Percentiles rank a stretch among this genome's conserved stretches.
phyloP scores from a whole-genome alignment of 2,329 filamentous ascomycete genomes.

The Colletotrichum sp. region DNA sequence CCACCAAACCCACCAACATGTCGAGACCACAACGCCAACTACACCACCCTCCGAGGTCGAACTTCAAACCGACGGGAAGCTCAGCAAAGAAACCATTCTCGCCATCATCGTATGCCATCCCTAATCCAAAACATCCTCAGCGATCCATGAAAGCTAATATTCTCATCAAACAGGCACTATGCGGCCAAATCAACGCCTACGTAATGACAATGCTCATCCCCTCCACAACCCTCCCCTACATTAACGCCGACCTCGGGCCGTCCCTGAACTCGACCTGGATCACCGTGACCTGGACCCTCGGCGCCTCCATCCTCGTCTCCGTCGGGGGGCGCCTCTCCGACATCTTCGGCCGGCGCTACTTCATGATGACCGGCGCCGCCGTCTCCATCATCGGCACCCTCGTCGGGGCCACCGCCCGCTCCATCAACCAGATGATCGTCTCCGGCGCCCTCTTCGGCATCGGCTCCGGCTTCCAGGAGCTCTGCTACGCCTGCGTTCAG shows the following conservation, averaged over 20 bases:
- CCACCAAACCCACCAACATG: neutral
- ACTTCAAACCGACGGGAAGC: neutral
- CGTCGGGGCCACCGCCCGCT: slow-evolving; percentile 40
- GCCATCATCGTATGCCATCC: neutral
- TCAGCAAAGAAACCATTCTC: neutral
- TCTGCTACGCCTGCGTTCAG: slow-evolving; percentile 38
- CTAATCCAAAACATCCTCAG: rapidly evolving
- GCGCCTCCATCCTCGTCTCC: slow-evolving; percentile 35
- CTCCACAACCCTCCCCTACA: slow-evolving; percentile 33
- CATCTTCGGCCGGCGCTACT: slow-evolving; percentile 43
- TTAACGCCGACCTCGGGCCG: slow-evolving; percentile 37
- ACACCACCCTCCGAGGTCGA: neutral
- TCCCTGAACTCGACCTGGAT: slow-evolving; percentile 38
- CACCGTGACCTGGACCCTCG: slow-evolving; percentile 34
- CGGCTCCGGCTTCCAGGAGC: slow-evolving; percentile 43
- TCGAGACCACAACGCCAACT: neutral
- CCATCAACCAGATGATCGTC: slow-evolving; percentile 43
- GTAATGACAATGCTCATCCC: slow-evolving; percentile 39
- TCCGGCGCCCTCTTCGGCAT: slow-evolving; percentile 42
- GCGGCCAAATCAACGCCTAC: slow-evolving; percentile 31
- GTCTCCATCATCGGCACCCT: slow-evolving; percentile 38
- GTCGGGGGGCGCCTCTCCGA: slow-evolving; percentile 40
- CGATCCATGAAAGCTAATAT: neutral
- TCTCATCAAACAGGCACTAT: slow-evolving; percentile 9
- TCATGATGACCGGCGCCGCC: slow-evolving; percentile 37